A percentile compares a stretch with the other conserved stretches of the same genome.
phyloP scores from a whole-genome alignment of 2,329 filamentous ascomycete genomes.

The Pyrenophora tritici-repentis region DNA sequence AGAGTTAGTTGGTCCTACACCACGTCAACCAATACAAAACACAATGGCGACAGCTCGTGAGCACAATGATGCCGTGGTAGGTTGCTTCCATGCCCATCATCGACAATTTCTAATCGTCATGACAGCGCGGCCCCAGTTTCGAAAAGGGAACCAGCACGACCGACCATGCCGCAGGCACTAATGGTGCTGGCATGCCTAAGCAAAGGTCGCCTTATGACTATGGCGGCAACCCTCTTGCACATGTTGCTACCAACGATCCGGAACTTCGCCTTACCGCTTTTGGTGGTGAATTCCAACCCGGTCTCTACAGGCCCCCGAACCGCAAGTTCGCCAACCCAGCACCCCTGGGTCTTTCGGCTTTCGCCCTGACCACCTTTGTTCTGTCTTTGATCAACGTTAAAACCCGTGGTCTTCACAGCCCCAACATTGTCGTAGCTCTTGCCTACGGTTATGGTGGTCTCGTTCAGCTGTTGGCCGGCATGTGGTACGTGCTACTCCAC shows the following conservation, averaged over 20 bases:
- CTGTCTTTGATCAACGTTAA: conserved; percentile 58
- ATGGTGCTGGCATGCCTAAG: conserved; percentile 38
- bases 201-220: conserved; percentile 56
- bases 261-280: conserved; percentile 53
- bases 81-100: conserved; percentile 4
- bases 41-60: conserved; percentile 52
- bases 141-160: conserved; percentile 40
- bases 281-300: conserved; percentile 59
- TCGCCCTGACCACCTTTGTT: conserved; percentile 69
- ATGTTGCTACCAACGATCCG: conserved; percentile 56
- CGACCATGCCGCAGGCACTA: conserved; percentile 45
- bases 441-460: conserved; percentile 58
- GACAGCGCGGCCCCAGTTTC: conserved; percentile 29
- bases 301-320: conserved; percentile 51
- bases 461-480: conserved; percentile 57
- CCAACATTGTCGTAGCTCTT: conserved; percentile 55
- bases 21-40: conserved; percentile 4
- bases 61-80: conserved; percentile 41
- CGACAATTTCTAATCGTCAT: conserved; percentile 10
- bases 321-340: conserved; percentile 64
- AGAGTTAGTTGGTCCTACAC: conserved; percentile 1
- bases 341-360: conserved; percentile 65
- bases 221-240: conserved; percentile 58
- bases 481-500: conserved; percentile 56
- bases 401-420: conserved; percentile 48